A percentile compares a stretch with the other conserved stretches of the same genome.
Evolutionary conservation across 495 filamentous ascomycete species (phyloP).

Genomic region (Trichoderma virens): DNA sequence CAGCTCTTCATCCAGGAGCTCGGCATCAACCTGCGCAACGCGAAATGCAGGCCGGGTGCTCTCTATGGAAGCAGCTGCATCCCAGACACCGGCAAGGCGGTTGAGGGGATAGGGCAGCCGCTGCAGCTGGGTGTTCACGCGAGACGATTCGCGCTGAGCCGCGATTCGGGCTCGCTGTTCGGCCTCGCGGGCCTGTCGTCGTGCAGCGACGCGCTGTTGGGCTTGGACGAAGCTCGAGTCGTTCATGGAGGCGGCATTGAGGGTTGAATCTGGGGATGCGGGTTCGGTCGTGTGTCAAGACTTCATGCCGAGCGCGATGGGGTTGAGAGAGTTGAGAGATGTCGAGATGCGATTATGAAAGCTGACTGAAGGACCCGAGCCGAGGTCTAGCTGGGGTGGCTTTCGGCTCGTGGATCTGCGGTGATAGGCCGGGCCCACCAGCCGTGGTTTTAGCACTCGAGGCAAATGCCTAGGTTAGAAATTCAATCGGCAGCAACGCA

Average conservation of each 20-base stretch:
- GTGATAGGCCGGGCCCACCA: not conserved
- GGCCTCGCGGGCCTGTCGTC: slow-evolving; percentile 63
- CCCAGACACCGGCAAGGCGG: slow-evolving; percentile 55
- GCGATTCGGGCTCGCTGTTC: slow-evolving; percentile 48
- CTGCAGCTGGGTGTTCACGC: slow-evolving; percentile 46
- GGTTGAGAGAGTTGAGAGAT: not conserved
- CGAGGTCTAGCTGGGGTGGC: slow-evolving; percentile 3
- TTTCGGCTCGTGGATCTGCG: slow-evolving; percentile 2
- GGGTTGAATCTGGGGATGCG: not conserved
- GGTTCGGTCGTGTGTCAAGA: not conserved
- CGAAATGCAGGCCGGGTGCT: slow-evolving; percentile 80
- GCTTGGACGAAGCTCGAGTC: slow-evolving; percentile 75
- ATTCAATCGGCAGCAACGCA: too few species aligned
- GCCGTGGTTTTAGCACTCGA: not conserved
- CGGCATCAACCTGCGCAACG: slow-evolving; percentile 94
- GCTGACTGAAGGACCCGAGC: not conserved
- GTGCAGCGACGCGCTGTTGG: slow-evolving; percentile 72
- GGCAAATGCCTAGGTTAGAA: too few species aligned
- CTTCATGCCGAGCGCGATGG: not conserved
- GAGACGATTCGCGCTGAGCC: slow-evolving; percentile 50
- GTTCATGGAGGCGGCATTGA: slow-evolving; percentile 46
- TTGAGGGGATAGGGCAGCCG: slow-evolving; percentile 58
- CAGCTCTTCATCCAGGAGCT: slow-evolving; percentile 90
- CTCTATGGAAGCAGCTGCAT: slow-evolving; percentile 62
- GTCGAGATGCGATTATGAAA: slow-evolving; percentile 2